phyloP scores from a whole-genome alignment of 352 stramenopile genomes.

The Phytophthora pisi region DNA sequence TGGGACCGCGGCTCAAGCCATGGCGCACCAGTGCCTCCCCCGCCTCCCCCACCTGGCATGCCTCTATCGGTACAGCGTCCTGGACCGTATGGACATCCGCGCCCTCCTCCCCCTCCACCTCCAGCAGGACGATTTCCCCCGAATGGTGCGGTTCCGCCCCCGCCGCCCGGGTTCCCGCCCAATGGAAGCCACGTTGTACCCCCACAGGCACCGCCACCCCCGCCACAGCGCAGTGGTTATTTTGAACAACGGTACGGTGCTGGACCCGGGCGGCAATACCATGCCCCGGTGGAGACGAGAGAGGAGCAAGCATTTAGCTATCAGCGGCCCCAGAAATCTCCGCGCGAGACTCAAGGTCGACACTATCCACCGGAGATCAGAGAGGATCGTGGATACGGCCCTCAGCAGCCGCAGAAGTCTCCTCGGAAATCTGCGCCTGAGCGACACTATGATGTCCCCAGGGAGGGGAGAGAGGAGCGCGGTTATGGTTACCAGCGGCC shows the following conservation, averaged over 20 bases:
- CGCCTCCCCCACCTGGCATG: constrained; percentile 26
- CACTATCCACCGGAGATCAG: background rate
- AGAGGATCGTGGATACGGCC: constrained; percentile 13
- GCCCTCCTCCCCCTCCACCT: constrained; percentile 28
- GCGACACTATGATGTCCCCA: constrained; percentile 5
- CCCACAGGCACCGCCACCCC: constrained; percentile 17
- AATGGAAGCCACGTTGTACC: constrained; percentile 27
- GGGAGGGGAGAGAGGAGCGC: constrained; percentile 32
- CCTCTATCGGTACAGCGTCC: constrained; percentile 12
- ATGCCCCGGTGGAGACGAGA: constrained; percentile 18
- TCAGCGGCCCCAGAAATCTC: constrained; percentile 18
- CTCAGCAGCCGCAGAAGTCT: constrained; percentile 5
- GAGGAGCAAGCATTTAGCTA: constrained; percentile 13
- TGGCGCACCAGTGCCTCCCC: constrained; percentile 13
- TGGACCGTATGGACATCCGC: constrained; percentile 28
- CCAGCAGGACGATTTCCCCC: constrained; percentile 12
- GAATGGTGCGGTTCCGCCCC: constrained; percentile 27
- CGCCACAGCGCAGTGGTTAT: constrained; percentile 19
- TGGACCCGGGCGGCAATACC: constrained; percentile 19
- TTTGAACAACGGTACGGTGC: constrained; percentile 21
- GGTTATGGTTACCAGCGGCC: constrained; percentile 20
- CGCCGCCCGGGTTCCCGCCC: constrained; percentile 25
- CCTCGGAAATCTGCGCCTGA: background rate
- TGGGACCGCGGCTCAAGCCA: constrained; percentile 28
- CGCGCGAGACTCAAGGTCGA: background rate